Conservation (phyloP, 2,329 filamentous ascomycete genomes). For the Ceratocystis variospora region DNA sequence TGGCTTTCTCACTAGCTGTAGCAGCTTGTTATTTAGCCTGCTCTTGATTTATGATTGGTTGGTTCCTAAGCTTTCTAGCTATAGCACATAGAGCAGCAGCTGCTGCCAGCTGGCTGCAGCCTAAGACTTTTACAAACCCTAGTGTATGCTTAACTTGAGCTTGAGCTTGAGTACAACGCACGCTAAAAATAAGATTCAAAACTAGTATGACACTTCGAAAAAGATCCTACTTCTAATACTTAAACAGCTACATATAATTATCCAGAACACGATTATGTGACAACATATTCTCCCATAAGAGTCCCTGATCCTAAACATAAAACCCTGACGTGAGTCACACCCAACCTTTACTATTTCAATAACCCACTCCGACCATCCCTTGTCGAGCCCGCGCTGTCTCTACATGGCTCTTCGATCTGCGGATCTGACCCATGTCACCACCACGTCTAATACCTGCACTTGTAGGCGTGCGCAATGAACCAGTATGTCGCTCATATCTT, state of each 20-base stretch:
- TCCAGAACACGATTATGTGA: too few species aligned
- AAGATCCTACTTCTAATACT: too few species aligned
- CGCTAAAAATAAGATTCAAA: too few species aligned
- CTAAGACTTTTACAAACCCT: too few species aligned
- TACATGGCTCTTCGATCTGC: slow-evolving; percentile 38
- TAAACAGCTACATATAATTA: too few species aligned
- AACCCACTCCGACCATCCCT: slow-evolving; percentile 20
- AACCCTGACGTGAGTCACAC: not conserved
- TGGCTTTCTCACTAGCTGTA: not conserved
- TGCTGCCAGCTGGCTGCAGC: not conserved
- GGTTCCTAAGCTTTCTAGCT: not conserved
- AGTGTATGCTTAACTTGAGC: too few species aligned
- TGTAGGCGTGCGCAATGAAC: not conserved
- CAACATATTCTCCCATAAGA: too few species aligned
- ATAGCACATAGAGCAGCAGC: not conserved
- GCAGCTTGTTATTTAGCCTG: not conserved
- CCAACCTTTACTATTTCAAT: slow-evolving; percentile 1
- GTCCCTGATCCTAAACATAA: not conserved
- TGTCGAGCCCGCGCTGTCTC: slow-evolving; percentile 34
- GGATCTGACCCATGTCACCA: not conserved
- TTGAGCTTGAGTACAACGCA: too few species aligned
- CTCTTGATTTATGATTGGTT: not conserved
- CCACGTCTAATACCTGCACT: not conserved
- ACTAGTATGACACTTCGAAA: too few species aligned
- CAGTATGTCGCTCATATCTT: slow-evolving; percentile 7